Percentiles rank a stretch among this genome's conserved stretches.
These are phyloP conservation scores for Chalaropsis thielavioides DNA, from an alignment of 2,329 filamentous ascomycete species.

Conservation along the genomic window DNA sequence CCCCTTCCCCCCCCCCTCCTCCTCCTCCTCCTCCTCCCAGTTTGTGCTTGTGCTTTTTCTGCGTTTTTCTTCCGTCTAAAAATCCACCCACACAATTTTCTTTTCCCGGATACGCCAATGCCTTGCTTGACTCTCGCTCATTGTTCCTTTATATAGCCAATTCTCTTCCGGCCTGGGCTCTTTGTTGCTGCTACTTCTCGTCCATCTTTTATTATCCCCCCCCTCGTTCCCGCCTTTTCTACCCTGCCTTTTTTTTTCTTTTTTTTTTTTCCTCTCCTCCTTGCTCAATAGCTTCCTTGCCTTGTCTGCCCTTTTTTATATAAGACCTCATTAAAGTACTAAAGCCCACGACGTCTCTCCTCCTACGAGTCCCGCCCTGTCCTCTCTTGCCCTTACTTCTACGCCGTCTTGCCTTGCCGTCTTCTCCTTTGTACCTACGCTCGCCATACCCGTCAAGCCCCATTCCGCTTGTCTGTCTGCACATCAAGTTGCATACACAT, in stretches of 20 bases:
- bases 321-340: not conserved
- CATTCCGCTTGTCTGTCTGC: not conserved
- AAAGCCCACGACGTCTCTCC: not conserved
- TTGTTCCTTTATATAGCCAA: slow-evolving; percentile 3
- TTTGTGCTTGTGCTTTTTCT: slow-evolving; percentile 5
- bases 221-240: not conserved
- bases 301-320: not conserved
- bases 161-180: not conserved
- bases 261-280: not conserved
- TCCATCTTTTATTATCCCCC: not conserved
- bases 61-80: slow-evolving; percentile 1
- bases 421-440: not conserved
- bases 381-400: not conserved
- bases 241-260: not conserved
- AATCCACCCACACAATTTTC: slow-evolving; percentile 1
- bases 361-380: not conserved
- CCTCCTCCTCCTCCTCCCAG: not conserved
- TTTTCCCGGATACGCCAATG: not conserved
- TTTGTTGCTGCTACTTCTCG: not conserved
- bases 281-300: not conserved
- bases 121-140: not conserved
- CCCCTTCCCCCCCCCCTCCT: not conserved
- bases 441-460: not conserved
- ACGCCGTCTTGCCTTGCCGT: not conserved
- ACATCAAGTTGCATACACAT: not conserved